A percentile compares a stretch with the other conserved stretches of the same genome.
These are phyloP conservation scores for Saprolegnia parasitica DNA, from an alignment of 352 stramenopile species.

Conservation along the genomic window DNA sequence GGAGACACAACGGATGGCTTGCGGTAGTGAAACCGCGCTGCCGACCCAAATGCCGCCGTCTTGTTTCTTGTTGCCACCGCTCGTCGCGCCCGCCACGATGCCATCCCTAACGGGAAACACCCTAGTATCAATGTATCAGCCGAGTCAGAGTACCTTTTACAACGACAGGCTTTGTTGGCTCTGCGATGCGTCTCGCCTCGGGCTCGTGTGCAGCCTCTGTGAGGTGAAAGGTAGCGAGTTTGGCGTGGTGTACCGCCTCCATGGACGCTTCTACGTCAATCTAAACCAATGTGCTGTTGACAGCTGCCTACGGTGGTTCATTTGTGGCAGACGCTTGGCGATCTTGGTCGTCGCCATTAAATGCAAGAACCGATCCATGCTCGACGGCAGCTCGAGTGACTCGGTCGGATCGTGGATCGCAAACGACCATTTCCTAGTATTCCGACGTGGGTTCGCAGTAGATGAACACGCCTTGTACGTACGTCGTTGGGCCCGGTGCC, in stretches of 20 bases:
- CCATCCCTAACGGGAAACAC: background rate
- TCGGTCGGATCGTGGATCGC: constrained; percentile 20
- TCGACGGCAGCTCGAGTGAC: constrained; percentile 10
- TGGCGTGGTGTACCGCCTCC: constrained; percentile 5
- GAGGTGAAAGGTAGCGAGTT: background rate
- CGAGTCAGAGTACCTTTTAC: constrained; percentile 1
- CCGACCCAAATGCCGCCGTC: background rate
- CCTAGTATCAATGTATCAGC: too few relatives aligned
- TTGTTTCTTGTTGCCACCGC: background rate
- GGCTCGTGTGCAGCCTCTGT: background rate
- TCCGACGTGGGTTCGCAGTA: background rate
- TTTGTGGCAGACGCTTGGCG: constrained; percentile 8
- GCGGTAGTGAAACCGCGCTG: background rate
- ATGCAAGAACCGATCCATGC: constrained; percentile 17
- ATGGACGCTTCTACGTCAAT: background rate
- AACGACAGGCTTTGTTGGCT: background rate
- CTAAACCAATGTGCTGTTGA: background rate
- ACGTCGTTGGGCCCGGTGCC: background rate
- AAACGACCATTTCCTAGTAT: constrained; percentile 24
- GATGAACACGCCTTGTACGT: background rate
- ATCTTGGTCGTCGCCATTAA: constrained; percentile 26
- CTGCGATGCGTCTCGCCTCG: background rate
- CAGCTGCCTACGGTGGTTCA: background rate
- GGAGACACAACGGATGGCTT: background rate
- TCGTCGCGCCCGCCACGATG: background rate